These are phyloP conservation scores for Cokeromyces recurvatus DNA, from an alignment of 371 early-diverging fungal species.

Conservation along the genomic window DNA sequence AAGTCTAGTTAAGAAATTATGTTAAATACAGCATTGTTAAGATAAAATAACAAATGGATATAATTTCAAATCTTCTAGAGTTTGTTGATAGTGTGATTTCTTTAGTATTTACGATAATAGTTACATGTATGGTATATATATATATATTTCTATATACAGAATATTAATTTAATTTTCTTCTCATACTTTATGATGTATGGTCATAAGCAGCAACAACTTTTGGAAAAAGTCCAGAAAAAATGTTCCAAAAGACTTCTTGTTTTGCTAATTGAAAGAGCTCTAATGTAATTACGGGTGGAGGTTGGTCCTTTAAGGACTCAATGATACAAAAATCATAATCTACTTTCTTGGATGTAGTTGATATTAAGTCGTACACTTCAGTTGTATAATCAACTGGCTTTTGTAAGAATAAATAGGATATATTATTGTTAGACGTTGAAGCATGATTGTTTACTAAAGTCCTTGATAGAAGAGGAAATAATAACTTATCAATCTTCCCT, in stretches of 20 bases:
- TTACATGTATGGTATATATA: no score
- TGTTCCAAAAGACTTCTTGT: slow-evolving; percentile 43
- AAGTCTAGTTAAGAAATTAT: no score
- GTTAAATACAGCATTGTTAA: no score
- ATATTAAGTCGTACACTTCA: background rate
- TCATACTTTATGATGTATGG: no score
- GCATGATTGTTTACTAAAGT: background rate
- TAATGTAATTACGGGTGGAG: background rate
- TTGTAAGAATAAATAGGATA: background rate
- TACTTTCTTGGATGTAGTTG: background rate
- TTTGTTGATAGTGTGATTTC: no score
- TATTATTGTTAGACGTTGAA: no score
- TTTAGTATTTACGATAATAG: no score
- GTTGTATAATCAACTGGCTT: background rate
- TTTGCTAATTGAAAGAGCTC: slow-evolving; percentile 24
- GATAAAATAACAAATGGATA: no score
- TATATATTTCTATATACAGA: no score
- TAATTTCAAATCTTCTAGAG: no score
- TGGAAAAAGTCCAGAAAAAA: slow-evolving; percentile 33
- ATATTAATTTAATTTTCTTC: no score
- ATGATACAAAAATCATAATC: background rate
- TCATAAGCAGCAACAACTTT: slow-evolving; percentile 24
- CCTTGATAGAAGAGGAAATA: background rate
- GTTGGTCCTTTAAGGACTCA: background rate
- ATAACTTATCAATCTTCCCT: slow-evolving; percentile 4